Evolutionary conservation across 306 rosid species (phyloP).

Genomic region (Trifolium repens): DNA sequence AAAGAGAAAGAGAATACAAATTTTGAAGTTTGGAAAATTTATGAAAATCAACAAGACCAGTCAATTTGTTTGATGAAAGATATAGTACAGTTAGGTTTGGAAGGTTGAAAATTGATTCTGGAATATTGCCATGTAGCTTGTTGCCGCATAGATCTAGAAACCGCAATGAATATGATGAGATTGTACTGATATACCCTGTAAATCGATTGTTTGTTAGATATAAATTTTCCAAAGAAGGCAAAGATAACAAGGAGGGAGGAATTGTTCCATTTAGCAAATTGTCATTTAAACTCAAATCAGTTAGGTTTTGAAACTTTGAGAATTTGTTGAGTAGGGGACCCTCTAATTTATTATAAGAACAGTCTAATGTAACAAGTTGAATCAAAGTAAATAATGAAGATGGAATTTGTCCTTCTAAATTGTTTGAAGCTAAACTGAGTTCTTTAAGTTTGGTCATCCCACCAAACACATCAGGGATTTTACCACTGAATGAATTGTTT

Average conservation of each 20-base stretch:
- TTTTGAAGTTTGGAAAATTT: background rate
- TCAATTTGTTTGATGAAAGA: background rate
- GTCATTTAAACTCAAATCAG: accelerated
- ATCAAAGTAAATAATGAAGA: no score
- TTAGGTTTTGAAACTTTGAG: no score
- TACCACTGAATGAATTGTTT: no score
- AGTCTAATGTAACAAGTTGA: no score
- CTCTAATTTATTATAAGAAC: no score
- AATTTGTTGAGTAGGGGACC: no score
- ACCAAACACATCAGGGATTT: no score
- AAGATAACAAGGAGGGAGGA: constrained; percentile 1
- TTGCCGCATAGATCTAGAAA: background rate
- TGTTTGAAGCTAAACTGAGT: no score
- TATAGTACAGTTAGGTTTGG: background rate
- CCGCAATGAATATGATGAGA: background rate
- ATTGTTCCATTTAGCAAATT: constrained; percentile 22
- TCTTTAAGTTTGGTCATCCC: no score
- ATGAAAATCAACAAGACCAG: background rate
- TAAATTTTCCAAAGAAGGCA: background rate
- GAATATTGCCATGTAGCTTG: background rate
- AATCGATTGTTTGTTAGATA: constrained; percentile 12
- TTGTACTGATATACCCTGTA: background rate
- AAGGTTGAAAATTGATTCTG: background rate
- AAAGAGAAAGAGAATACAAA: background rate
- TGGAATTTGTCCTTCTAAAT: no score